Evolutionary conservation across 2,329 filamentous ascomycete species (phyloP).

Genomic region (Trichoderma breve): DNA sequence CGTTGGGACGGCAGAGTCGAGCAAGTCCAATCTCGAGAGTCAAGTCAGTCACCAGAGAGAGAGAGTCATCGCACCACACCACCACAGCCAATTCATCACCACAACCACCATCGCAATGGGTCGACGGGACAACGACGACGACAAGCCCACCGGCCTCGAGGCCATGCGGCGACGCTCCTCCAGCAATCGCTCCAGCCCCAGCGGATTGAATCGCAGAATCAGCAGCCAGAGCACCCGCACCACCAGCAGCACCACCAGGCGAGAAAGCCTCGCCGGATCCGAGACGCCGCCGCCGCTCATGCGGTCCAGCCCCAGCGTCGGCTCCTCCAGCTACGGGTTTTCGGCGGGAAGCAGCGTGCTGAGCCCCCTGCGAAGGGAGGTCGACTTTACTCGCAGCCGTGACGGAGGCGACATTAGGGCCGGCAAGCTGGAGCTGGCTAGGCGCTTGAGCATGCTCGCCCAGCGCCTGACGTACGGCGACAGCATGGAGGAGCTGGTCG

Average conservation of each 20-base stretch:
- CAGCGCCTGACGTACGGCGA: conserved; percentile 38
- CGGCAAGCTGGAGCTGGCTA: conserved; percentile 45
- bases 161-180: conserved; percentile 21
- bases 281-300: conserved; percentile 28
- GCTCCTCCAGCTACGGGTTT: conserved; percentile 34
- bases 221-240: conserved; percentile 24
- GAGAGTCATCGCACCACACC: too few relatives aligned
- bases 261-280: conserved; percentile 17
- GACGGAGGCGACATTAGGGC: conserved; percentile 27
- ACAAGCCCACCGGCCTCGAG: conserved; percentile 16
- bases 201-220: conserved; percentile 15
- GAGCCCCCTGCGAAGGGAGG: conserved; percentile 34
- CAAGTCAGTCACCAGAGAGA: too few relatives aligned
- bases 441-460: conserved; percentile 40
- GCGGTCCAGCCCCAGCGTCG: conserved; percentile 34
- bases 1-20: conserved; percentile 13
- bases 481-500: conserved; percentile 34
- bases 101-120: conserved; percentile 4
- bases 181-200: conserved; percentile 20
- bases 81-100: not conserved
- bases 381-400: conserved; percentile 25
- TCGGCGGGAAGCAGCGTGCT: conserved; percentile 31
- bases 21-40: not conserved
- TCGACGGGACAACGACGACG: conserved; percentile 16
- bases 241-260: conserved; percentile 19